phyloP scores from a whole-genome alignment of 768 basidiomycete genomes.

The Atractiella rhizophila region DNA sequence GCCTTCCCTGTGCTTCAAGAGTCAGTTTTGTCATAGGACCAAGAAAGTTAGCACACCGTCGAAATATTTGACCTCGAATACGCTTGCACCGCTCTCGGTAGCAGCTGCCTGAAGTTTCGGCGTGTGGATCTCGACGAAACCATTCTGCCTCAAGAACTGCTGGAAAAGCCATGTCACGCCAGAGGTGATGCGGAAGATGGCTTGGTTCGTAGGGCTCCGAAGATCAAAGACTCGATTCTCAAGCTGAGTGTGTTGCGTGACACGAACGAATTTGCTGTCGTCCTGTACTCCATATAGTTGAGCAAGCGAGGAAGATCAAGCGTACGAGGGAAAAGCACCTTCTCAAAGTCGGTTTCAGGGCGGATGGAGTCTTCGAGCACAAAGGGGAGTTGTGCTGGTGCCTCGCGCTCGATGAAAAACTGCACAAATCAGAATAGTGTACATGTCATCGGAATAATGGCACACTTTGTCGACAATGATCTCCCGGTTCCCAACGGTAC shows the following conservation, averaged over 20 bases:
- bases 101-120: constrained; percentile 93
- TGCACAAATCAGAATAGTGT: constrained; percentile 18
- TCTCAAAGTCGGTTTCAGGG: constrained; percentile 44
- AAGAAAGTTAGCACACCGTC: constrained; percentile 32
- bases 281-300: constrained; percentile 17
- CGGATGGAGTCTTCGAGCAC: constrained; percentile 75
- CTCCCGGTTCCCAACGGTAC: constrained; percentile 64
- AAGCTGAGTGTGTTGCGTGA: constrained; percentile 74
- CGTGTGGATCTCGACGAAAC: constrained; percentile 86
- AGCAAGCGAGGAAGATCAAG: constrained; percentile 16
- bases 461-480: constrained; percentile 55
- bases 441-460: no score
- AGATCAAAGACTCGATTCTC: constrained; percentile 86
- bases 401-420: constrained; percentile 56
- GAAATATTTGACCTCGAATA: constrained; percentile 95
- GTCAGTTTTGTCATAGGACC: not conserved
- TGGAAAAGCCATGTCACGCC: constrained; percentile 76
- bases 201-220: constrained; percentile 85
- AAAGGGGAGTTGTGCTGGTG: constrained; percentile 62
- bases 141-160: constrained; percentile 40
- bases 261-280: constrained; percentile 31
- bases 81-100: constrained; percentile 85
- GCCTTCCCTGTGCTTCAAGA: constrained; percentile 36
- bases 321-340: constrained; percentile 34
- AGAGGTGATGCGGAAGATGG: constrained; percentile 73